A percentile compares a stretch with the other conserved stretches of the same genome.
Conservation (phyloP, 2,329 filamentous ascomycete species). For the Colletotrichum sp. region DNA sequence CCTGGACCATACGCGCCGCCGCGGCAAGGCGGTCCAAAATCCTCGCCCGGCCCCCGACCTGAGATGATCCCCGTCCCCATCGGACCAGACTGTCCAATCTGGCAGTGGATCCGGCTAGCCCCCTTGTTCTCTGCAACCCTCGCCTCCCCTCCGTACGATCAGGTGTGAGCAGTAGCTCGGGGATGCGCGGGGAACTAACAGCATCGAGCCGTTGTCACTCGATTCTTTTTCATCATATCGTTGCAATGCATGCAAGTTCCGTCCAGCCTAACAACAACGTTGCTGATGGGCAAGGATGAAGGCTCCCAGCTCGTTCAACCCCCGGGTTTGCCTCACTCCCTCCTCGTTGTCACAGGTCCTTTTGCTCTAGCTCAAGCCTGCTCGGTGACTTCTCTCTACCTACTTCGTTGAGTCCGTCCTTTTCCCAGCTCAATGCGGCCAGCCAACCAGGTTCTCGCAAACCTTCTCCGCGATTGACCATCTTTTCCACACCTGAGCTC, state of each 20-base stretch:
- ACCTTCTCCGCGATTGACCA: neutral
- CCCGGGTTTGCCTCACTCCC: neutral
- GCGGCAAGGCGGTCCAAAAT: neutral
- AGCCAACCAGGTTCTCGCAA: neutral
- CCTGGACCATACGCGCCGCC: neutral
- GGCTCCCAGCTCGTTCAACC: neutral
- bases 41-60: neutral
- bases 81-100: slow-evolving; percentile 10
- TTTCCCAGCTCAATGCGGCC: neutral
- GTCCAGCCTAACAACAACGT: neutral
- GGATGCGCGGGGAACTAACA: neutral
- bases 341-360: neutral
- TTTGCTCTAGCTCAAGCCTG: neutral
- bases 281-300: neutral
- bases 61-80: neutral
- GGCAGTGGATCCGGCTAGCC: neutral
- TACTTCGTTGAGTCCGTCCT: neutral
- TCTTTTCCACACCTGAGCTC: neutral
- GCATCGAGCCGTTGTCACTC: neutral
- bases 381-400: neutral
- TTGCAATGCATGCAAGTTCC: neutral
- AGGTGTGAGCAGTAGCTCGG: neutral
- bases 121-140: slow-evolving; percentile 4
- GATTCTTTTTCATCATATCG: slow-evolving; percentile 7
- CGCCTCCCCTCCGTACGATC: neutral